phyloP scores from a whole-genome alignment of 768 basidiomycete species.

The Boletus edulis region DNA sequence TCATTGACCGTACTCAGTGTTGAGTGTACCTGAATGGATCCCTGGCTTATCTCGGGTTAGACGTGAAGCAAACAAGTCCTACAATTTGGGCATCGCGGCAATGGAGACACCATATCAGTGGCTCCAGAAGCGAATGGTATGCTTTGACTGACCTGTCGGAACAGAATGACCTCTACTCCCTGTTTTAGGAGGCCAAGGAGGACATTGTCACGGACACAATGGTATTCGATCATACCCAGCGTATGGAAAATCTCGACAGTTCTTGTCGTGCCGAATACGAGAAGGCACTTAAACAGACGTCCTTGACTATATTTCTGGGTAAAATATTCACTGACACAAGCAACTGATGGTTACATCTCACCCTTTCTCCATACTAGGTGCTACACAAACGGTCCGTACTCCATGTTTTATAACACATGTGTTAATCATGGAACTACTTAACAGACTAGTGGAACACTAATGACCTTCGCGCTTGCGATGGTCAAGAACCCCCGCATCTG shows the following conservation, averaged over 20 bases:
- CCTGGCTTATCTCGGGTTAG: slow-evolving; percentile 37
- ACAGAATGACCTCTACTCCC: neutral
- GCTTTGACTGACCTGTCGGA: neutral
- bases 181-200: neutral
- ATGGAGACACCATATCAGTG: neutral
- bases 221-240: neutral
- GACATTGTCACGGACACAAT: neutral
- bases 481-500: slow-evolving; percentile 8
- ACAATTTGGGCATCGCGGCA: neutral
- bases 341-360: neutral
- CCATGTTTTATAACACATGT: neutral
- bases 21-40: slow-evolving; percentile 29
- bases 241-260: slow-evolving; percentile 16
- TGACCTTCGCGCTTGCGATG: slow-evolving; percentile 10
- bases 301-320: neutral
- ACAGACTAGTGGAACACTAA: slow-evolving; percentile 4
- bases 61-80: slow-evolving; percentile 23
- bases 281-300: neutral
- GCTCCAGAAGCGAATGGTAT: neutral
- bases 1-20: neutral
- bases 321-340: neutral
- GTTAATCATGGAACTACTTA: neutral
- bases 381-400: slow-evolving; percentile 9
- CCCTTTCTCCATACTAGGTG: neutral
- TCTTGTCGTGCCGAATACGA: slow-evolving; percentile 1